Conservation (phyloP, 345 rosid species). For the Gossypium raimondii region DNA sequence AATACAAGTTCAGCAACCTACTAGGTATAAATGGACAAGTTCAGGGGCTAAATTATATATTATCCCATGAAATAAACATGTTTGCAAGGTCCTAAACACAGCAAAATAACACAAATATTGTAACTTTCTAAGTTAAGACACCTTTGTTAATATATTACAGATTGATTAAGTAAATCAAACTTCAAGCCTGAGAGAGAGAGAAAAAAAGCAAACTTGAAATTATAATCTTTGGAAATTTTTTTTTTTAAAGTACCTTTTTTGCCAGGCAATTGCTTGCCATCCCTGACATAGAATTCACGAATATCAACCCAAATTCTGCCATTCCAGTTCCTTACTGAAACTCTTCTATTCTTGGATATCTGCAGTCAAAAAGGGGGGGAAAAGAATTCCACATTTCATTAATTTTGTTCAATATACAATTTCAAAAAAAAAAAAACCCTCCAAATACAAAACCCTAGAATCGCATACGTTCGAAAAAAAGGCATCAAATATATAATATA, state of each 20-base stretch:
- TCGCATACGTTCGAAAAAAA: background rate
- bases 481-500: background rate
- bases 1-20: too few species aligned
- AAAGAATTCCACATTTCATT: background rate
- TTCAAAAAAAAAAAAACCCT: constrained; percentile 4
- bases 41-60: too few species aligned
- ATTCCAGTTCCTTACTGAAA: constrained; percentile 78
- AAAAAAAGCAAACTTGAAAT: background rate
- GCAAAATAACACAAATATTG: background rate
- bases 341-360: constrained; percentile 85
- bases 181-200: background rate
- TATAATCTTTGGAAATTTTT: background rate
- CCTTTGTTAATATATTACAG: background rate
- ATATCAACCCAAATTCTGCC: constrained; percentile 78
- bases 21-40: too few species aligned
- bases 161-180: background rate
- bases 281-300: constrained; percentile 85
- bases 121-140: background rate
- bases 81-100: background rate
- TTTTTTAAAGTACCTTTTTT: constrained; percentile 56
- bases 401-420: background rate
- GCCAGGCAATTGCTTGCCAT: constrained; percentile 81
- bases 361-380: constrained; percentile 14
- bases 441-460: constrained; percentile 17
- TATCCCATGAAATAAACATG: background rate